phyloP scores from a whole-genome alignment of 2,329 filamentous ascomycete genomes.

The Nectriaceae sp. region DNA sequence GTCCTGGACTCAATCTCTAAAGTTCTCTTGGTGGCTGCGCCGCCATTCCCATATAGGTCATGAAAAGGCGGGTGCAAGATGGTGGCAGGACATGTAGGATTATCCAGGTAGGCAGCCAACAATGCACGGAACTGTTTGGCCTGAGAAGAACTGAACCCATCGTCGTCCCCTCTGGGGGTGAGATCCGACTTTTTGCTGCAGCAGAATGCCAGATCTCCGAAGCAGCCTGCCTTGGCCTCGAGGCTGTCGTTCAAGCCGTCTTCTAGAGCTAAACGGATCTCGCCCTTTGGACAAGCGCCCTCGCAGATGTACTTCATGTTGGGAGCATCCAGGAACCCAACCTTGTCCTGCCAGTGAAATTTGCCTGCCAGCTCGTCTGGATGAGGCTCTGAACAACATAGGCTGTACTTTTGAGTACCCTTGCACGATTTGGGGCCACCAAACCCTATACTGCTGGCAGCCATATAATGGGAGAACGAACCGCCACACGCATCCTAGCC shows the following conservation, averaged over 20 bases:
- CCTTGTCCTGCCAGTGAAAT: background rate
- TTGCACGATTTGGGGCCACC: background rate
- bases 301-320: background rate
- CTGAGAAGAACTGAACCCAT: background rate
- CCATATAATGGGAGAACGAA: background rate
- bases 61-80: background rate
- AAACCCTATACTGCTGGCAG: too few species aligned
- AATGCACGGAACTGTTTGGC: background rate
- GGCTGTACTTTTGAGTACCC: background rate
- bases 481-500: background rate
- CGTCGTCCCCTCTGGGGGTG: background rate
- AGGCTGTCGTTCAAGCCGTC: background rate
- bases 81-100: background rate
- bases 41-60: background rate
- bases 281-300: background rate
- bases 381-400: background rate
- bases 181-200: background rate
- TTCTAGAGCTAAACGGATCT: background rate
- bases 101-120: background rate
- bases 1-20: background rate
- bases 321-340: background rate
- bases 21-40: background rate
- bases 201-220: background rate
- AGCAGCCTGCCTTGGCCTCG: background rate
- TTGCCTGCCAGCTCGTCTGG: background rate